These are phyloP conservation scores for Tetradesmus lagerheimii DNA, from an alignment of 139 green algal species.

Conservation along the genomic window DNA sequence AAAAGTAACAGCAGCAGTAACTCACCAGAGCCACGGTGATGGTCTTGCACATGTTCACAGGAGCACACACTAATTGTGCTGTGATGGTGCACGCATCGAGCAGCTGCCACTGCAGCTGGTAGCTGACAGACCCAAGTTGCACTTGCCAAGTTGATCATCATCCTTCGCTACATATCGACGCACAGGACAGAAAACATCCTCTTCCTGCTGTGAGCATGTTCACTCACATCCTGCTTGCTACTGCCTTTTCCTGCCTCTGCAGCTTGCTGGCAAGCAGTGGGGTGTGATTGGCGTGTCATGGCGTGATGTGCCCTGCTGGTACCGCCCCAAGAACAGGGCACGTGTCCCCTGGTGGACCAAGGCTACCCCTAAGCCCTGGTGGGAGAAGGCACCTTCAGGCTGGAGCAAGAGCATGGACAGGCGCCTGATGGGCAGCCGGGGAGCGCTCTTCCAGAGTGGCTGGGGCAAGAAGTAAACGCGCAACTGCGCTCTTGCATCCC, in stretches of 20 bases:
- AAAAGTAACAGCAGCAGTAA: too few relatives aligned
- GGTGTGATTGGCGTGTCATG: slow-evolving; percentile 57
- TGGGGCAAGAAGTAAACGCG: not conserved
- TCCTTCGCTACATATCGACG: too few relatives aligned
- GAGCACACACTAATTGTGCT: too few relatives aligned
- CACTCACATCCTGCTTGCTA: slow-evolving; percentile 28
- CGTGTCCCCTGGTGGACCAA: slow-evolving; percentile 30
- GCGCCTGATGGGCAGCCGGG: not conserved
- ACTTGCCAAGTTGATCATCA: too few relatives aligned
- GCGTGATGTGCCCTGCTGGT: slow-evolving; percentile 53
- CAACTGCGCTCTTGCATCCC: not conserved
- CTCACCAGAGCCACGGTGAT: too few relatives aligned
- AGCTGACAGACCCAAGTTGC: too few relatives aligned
- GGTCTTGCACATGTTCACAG: too few relatives aligned
- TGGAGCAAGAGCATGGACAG: slow-evolving; percentile 43
- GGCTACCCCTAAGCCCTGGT: slow-evolving; percentile 33
- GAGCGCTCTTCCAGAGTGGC: not conserved
- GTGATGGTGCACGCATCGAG: too few relatives aligned
- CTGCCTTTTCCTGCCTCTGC: slow-evolving; percentile 40
- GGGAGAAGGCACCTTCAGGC: slow-evolving; percentile 31
- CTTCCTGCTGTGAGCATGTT: not conserved
- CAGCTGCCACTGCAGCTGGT: too few relatives aligned
- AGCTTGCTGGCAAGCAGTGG: slow-evolving; percentile 64
- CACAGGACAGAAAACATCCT: not conserved
- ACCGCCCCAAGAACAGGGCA: slow-evolving; percentile 46